Conservation (phyloP, 2,329 filamentous ascomycete genomes). For the Tolypocladium paradoxum region DNA sequence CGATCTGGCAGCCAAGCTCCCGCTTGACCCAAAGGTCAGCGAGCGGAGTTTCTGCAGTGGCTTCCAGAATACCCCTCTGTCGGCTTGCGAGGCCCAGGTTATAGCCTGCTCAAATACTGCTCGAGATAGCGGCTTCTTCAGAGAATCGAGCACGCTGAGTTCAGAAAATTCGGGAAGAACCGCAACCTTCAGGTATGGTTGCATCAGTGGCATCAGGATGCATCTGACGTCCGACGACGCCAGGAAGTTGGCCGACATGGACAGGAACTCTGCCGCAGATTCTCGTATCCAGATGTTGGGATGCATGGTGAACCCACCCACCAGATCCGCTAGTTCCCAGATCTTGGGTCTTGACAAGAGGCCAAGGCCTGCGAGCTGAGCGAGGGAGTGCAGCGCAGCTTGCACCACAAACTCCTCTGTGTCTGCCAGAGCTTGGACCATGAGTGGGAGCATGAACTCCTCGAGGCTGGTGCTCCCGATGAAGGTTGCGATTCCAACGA, state of each 20-base stretch:
- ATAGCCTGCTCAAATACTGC: slow-evolving; percentile 76
- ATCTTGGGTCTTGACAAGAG: slow-evolving; percentile 74
- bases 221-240: slow-evolving; percentile 74
- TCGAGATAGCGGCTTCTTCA: slow-evolving; percentile 73
- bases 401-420: slow-evolving; percentile 91
- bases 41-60: slow-evolving; percentile 55
- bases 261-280: slow-evolving; percentile 73
- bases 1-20: slow-evolving; percentile 40
- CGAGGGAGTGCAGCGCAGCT: slow-evolving; percentile 76
- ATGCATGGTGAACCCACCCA: slow-evolving; percentile 80
- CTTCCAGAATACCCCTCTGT: slow-evolving; percentile 83
- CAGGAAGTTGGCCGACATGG: slow-evolving; percentile 63
- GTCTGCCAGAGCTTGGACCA: slow-evolving; percentile 90
- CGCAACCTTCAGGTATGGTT: slow-evolving; percentile 68
- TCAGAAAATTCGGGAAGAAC: slow-evolving; percentile 59
- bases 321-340: slow-evolving; percentile 79
- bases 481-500: slow-evolving; percentile 85
- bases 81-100: slow-evolving; percentile 72
- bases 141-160: slow-evolving; percentile 61
- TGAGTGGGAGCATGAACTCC: slow-evolving; percentile 88
- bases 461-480: slow-evolving; percentile 83
- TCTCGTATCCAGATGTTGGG: slow-evolving; percentile 94
- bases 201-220: slow-evolving; percentile 69
- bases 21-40: slow-evolving; percentile 51
- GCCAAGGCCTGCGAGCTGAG: slow-evolving; percentile 78